Base-by-base conservation (phyloP, 148 eudicot species). In the Cornus florida region DNA sequence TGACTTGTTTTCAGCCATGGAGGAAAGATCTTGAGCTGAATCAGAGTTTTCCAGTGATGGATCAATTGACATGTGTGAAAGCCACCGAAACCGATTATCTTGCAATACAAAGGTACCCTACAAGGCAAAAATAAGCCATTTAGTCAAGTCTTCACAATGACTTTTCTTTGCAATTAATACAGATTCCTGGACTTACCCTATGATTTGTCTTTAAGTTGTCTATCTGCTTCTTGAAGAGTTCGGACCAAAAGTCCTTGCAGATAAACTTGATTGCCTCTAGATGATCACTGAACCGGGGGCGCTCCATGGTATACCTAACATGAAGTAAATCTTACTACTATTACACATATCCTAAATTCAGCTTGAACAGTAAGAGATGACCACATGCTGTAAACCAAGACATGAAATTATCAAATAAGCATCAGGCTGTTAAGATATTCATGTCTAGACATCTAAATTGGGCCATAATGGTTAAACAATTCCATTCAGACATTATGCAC, bases 171-270 rank as follows among this genome's bases (percentile, higher is more conserved):
- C 53, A 67, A 20, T 48, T 50, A 57, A 76, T 70, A 33, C 57
- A 57, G 68, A 57, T 12, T 77, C 48, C n/a, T 68, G 48, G 77
- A 82, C 91, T 79, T 85, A 93, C 99, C 80, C 95, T 88, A 85
- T 94, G 99, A 83, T 96, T 96, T 60, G 99, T 96, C 88, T 93
- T 96, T 75, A 96, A 82, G 85, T 96, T 96, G 82, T 96, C 99
- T 59, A 96, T 96, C 81, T 96, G 99, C 86, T 96, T 96, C 92
- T 96, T 96, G 84, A 96, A 96, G 75, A 96, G 87, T 82, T 96
- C 99, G 62, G 94, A 83, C 98, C 99, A 96, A 79, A 96, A 96
- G 87, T 96, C 99, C 87, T 93, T 96, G 87, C 99, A 96, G 59
- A 96, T 90, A 77, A 96, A 96, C 85, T 96, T 96, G 89, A 96